Percentiles rank a stretch among this genome's conserved stretches.
phyloP scores from a whole-genome alignment of 2,329 filamentous ascomycete species.

The Cladosporium oxysporum region DNA sequence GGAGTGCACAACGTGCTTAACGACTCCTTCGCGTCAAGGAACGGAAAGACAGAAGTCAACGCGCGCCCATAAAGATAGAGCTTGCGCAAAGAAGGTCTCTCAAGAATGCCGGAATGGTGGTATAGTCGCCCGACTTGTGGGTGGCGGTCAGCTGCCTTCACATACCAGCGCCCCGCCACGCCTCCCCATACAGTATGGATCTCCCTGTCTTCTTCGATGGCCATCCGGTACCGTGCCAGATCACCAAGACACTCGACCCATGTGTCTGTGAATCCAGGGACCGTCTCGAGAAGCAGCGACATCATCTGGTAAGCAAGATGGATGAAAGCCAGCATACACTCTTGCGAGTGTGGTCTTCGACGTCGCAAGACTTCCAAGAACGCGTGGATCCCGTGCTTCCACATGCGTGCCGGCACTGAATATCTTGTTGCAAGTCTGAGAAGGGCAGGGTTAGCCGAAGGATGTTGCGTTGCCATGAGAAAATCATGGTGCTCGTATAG shows the following conservation, averaged over 20 bases:
- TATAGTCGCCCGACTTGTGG: constrained; percentile 78
- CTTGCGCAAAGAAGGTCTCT: constrained; percentile 70
- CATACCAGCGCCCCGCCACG: constrained; percentile 82
- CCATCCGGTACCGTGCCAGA: constrained; percentile 82
- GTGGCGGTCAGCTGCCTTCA: constrained; percentile 73
- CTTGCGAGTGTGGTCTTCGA: constrained; percentile 71
- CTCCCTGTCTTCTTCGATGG: constrained; percentile 80
- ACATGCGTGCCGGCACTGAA: constrained; percentile 90
- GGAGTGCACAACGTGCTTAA: constrained; percentile 68
- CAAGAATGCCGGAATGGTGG: constrained; percentile 82
- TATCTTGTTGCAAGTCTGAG: constrained; percentile 74
- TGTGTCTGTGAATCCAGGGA: constrained; percentile 78
- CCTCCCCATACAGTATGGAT: constrained; percentile 72
- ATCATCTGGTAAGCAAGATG: constrained; percentile 90
- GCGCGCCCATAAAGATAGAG: constrained; percentile 72
- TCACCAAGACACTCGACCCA: constrained; percentile 96
- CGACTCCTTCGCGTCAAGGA: constrained; percentile 67
- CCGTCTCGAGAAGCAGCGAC: constrained; percentile 81
- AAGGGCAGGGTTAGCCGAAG: constrained; percentile 69
- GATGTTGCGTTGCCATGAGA: constrained; percentile 84
- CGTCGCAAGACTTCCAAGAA: constrained; percentile 59
- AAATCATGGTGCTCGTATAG: constrained; percentile 52
- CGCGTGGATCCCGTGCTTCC: constrained; percentile 79
- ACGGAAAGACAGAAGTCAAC: constrained; percentile 67
- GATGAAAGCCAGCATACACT: constrained; percentile 90